Base-by-base conservation (phyloP, 176 grass and related monocot genomes). In the Ampelocalamus luodianensis region DNA sequence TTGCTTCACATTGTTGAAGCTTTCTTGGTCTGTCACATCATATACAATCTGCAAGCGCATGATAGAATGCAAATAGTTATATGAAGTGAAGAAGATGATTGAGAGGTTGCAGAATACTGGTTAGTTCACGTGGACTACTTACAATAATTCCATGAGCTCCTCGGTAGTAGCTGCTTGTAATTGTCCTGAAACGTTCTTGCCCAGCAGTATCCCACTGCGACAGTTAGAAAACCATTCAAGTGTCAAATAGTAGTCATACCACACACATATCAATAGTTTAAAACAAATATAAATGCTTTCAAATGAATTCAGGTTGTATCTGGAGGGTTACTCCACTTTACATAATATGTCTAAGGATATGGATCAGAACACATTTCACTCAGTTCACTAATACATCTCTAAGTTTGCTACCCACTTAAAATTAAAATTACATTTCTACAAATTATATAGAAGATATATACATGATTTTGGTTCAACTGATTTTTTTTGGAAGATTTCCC, bases 81-180 rank as follows among this genome's bases (percentile, higher is more conserved):
- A 36, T 59, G n/a, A 36, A 27, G 37, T 20, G 14, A 42, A 42
- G 18, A 29, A 45, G 15, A 23, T 29, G 42, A 46, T 36, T 58
- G 24, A 64, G 9, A 64, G 17, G 15, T 42, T 71, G 46, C 6
- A 23, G 58, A 76, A 49, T 61, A 71, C 65, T 53, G 46, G 15
- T 37, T 79, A 82, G 45, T 42, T 79, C 43, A 72, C 2, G 5
- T 9, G 8, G 34, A 2, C 18, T 76, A 85, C 89, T 86, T 91
- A 94, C 94, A 85, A 94, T 94, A 56, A 97, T 97, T 36, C 92
- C 94, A 80, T 97, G 94, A 79, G 94, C 94, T 29, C 94, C 94
- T n/a, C 92, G 92, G 34, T 97, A 97, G 71, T 97, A 97, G 84
- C 94, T 97, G 72, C 92, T 97, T 5, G 94, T 97, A 38, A 97